A percentile compares a stretch with the other conserved stretches of the same genome.
Evolutionary conservation across 2,329 filamentous ascomycete species (phyloP).

Genomic region (Coniosporium tulheliwenetii): DNA sequence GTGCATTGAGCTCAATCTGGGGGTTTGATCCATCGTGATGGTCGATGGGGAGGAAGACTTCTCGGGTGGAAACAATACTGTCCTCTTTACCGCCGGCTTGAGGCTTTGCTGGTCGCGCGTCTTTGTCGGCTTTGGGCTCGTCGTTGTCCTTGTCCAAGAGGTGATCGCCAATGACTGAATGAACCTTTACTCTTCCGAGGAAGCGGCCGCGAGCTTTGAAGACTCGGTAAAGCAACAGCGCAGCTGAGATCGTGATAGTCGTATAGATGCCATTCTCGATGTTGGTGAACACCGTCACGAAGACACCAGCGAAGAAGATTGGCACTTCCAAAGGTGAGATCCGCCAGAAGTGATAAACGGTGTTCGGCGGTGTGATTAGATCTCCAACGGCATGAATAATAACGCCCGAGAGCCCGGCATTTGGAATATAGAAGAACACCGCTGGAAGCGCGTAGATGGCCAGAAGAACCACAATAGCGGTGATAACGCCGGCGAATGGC

Average conservation of each 20-base stretch:
- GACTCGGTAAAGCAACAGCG: constrained; percentile 67
- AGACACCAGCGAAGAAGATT: constrained; percentile 85
- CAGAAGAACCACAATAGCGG: constrained; percentile 68
- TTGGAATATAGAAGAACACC: constrained; percentile 90
- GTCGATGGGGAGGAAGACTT: constrained; percentile 74
- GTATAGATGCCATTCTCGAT: constrained; percentile 92
- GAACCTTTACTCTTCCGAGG: constrained; percentile 68
- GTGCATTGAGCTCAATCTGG: constrained; percentile 58
- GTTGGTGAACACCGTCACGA: constrained; percentile 72
- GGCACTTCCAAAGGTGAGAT: constrained; percentile 80
- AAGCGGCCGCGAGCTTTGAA: constrained; percentile 72
- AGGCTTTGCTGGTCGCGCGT: constrained; percentile 3
- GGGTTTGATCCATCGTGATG: constrained; percentile 89
- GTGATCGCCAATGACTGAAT: constrained; percentile 68
- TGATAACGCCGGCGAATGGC: constrained; percentile 79
- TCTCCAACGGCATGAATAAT: constrained; percentile 95
- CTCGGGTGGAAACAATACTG: constrained; percentile 42
- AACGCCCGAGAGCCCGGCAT: constrained; percentile 63
- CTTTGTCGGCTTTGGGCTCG: constrained; percentile 19
- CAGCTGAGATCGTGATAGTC: constrained; percentile 63
- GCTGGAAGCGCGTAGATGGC: constrained; percentile 79
- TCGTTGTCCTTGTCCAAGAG: constrained; percentile 50
- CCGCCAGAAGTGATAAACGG: constrained; percentile 87
- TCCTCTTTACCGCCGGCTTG: constrained; percentile 15
- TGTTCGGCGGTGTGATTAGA: constrained; percentile 79